Base-by-base conservation (phyloP, 306 rosid species). In the Alnus glutinosa region DNA sequence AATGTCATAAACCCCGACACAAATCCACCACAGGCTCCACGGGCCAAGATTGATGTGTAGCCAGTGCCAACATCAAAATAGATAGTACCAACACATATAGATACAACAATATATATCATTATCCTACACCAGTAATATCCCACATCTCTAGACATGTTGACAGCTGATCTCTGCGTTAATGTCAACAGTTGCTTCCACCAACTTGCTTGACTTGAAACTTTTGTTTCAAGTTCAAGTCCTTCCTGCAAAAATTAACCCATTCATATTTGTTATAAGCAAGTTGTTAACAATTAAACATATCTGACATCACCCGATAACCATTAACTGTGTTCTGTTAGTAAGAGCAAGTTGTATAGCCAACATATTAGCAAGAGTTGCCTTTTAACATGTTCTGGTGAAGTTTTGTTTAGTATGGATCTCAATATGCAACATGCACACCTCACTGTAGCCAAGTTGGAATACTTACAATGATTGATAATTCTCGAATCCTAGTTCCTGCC, bases 41-140 rank as follows among this genome's bases (percentile, higher is more conserved):
- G 86, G 4, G 99, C 99, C n/a, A 93, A 82, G 87, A 95, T 95
- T 9, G 99, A 90, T 75, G 93, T 84, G 80, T 95, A 95, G 85
- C 98, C 78, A 4, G 85, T 82, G 51, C 99, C 99, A 79, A 95
- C 72, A 28, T 91, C 92, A 69, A 83, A 95, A 79, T 91, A 95
- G 78, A 95, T 88, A 7, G 99, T 95, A 76, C 99, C 99, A 16
- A 95, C 99, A 79, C 98, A 95, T 67, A 93, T 42, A 4, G 99
- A 92, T 49, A 95, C 97, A 34, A 88, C 81, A 44, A 93, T 86
- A 76, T 95, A 95, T 80, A 95, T 88, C 37, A 91, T 87, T 34
- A 95, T 90, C 94, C 99, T 92, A 77, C 93, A 75, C 99, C 99
- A 95, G 80, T 91, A 95, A 80, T 95, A 95, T n/a, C 99, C 99